Percentiles rank a stretch among this genome's conserved stretches.
Evolutionary conservation across 495 filamentous ascomycete species (phyloP).

Genomic region (Annulohypoxylon nitens): DNA sequence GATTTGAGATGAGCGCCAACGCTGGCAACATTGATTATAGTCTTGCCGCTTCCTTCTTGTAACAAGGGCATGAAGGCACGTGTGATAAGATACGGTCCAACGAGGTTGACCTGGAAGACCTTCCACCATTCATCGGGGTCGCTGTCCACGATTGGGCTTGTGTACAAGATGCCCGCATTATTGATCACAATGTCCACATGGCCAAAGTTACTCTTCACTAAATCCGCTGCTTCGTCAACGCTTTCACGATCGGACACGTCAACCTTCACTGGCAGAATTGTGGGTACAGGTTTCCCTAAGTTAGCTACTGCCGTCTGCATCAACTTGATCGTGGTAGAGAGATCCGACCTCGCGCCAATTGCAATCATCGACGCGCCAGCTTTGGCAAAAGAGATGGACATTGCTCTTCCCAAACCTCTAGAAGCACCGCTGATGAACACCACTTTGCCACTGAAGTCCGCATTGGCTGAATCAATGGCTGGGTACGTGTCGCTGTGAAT

Average conservation of each 20-base stretch:
- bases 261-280: conserved; percentile 56
- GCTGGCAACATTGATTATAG: conserved; percentile 61
- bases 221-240: conserved; percentile 52
- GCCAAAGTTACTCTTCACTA: conserved; percentile 52
- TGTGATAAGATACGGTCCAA: conserved; percentile 60
- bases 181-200: conserved; percentile 67
- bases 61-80: conserved; percentile 62
- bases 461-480: conserved; percentile 56
- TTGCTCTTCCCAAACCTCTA: conserved; percentile 63
- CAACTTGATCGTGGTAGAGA: conserved; percentile 47
- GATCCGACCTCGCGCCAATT: conserved; percentile 61
- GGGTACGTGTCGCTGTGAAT: conserved; percentile 62
- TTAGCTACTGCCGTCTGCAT: conserved; percentile 56
- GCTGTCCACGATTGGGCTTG: conserved; percentile 53
- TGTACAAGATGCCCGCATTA: conserved; percentile 61
- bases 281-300: conserved; percentile 53
- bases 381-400: conserved; percentile 59
- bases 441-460: conserved; percentile 53
- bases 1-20: conserved; percentile 56
- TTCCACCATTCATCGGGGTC: conserved; percentile 63
- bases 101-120: conserved; percentile 61
- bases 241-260: conserved; percentile 58
- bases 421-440: conserved; percentile 65
- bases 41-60: conserved; percentile 56
- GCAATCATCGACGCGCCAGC: conserved; percentile 62